Base-by-base conservation (phyloP, 2,329 filamentous ascomycete species). In the Colletotrichum eremochloae region DNA sequence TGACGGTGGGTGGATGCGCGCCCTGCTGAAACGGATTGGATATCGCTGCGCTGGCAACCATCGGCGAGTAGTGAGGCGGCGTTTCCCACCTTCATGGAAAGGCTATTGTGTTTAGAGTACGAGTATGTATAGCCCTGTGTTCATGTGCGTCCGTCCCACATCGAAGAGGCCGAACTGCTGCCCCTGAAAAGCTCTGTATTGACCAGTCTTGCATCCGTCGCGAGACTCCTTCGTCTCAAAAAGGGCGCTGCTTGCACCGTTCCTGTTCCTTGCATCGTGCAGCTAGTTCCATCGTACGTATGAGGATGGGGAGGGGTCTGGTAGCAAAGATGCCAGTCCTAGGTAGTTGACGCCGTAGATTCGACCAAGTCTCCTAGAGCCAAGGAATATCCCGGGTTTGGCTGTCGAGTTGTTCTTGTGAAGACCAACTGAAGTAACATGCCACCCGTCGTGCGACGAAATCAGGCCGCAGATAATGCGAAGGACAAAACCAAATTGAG, bases 191-290 rank as follows among this genome's bases (percentile, higher is more conserved):
- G 20, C n/a, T 1, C 6, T 40, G 55, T 29, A 2, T 40, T 40
- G 36, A 7, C 33, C 33, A 56, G 31, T 24, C 33, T 24, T 9
- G 18, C 53, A 38, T 40, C 31, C 20, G 11, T 8, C 36, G 36
- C 1, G 36, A 11, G 36, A 36, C 36, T 29, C 42, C 9, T 42
- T 18, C 14, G 29, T 36, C 18, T 29, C 36, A 24, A 8, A 52
- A 42, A n/a, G 42, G 42, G 15, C 29, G 61, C 36, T 5, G 31
- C 48, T 60, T 58, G 61, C 53, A 50, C n/a, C n/a, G 46, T 69
- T 36, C 67, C 62, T 65, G 53, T 60, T 29, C 67, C 67, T 65
- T 69, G 67, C 67, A 66, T 66, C 53, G 44, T 60, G 62, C 67
- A 69, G 52, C 48, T 31, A 18, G 29, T 14, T 33, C 29, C 46